Percentiles rank a stretch among this genome's conserved stretches.
Evolutionary conservation across 345 rosid genomes (phyloP).

Genomic region (Hypericum perforatum): DNA sequence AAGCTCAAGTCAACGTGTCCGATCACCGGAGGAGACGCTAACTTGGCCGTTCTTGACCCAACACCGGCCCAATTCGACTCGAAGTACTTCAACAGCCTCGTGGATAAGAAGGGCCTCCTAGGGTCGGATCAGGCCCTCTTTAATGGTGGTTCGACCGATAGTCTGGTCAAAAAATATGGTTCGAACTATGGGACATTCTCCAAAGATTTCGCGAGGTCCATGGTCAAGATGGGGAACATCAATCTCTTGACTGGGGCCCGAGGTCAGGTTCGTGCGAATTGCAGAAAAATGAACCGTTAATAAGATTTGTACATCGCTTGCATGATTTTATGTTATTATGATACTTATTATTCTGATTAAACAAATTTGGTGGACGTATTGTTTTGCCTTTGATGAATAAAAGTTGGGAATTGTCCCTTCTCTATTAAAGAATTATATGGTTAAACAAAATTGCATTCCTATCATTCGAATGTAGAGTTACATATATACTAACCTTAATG

Average conservation of each 20-base stretch:
- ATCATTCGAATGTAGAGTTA: too few relatives aligned
- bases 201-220: constrained; percentile 13
- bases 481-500: too few relatives aligned
- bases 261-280: constrained; percentile 17
- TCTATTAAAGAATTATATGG: too few relatives aligned
- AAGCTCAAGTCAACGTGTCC: constrained; percentile 21
- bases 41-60: constrained; percentile 59
- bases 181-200: not conserved
- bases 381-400: too few relatives aligned
- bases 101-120: constrained; percentile 53
- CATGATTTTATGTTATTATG: too few relatives aligned
- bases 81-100: constrained; percentile 57
- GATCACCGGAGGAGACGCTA: constrained; percentile 35
- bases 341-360: too few relatives aligned
- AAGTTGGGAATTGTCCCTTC: too few relatives aligned
- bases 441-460: too few relatives aligned
- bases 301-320: too few relatives aligned
- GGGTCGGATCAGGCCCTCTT: constrained; percentile 67
- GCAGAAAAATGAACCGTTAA: constrained; percentile 8
- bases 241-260: constrained; percentile 16
- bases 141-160: constrained; percentile 43
- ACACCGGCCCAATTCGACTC: constrained; percentile 55
- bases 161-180: constrained; percentile 12
- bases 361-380: too few relatives aligned
- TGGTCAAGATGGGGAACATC: constrained; percentile 23